Conservation (phyloP, 1,284 basidiomycete genomes). For the Microbotryum saponariae region DNA sequence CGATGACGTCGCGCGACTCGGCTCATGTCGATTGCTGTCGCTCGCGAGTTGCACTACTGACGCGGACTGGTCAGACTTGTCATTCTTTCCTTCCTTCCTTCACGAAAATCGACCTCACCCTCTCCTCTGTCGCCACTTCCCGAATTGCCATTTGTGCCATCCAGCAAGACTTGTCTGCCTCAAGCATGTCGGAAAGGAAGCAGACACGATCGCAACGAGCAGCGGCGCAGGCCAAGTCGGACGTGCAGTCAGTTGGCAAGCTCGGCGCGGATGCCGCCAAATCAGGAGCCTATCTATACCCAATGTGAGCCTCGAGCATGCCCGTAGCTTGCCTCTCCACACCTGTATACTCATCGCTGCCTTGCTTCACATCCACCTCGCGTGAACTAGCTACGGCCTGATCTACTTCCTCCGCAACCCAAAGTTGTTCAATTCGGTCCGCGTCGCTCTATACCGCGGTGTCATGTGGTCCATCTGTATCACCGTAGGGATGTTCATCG, state of each 20-base stretch:
- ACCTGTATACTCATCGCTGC: neutral
- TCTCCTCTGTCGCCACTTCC: neutral
- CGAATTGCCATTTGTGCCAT: no score
- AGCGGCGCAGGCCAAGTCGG: no score
- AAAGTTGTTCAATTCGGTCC: slow-evolving; percentile 40
- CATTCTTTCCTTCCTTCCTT: neutral
- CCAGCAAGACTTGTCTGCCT: slow-evolving; percentile 8
- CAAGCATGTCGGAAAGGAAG: slow-evolving; percentile 26
- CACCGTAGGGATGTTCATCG: slow-evolving; percentile 51
- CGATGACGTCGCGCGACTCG: no score
- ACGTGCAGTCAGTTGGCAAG: slow-evolving; percentile 10
- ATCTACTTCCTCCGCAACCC: slow-evolving; percentile 43
- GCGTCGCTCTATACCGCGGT: slow-evolving; percentile 41
- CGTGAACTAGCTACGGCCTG: slow-evolving; percentile 37
- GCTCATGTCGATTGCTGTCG: neutral
- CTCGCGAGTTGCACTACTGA: neutral
- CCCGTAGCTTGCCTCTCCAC: neutral
- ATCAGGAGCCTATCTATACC: slow-evolving; percentile 45
- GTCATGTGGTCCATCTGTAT: slow-evolving; percentile 40
- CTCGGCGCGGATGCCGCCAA: slow-evolving; percentile 41
- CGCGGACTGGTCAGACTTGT: neutral
- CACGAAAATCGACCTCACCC: neutral
- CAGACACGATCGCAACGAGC: slow-evolving; percentile 12
- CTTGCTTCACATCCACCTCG: neutral
- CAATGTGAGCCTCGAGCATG: slow-evolving; percentile 38